Evolutionary conservation across 495 filamentous ascomycete genomes (phyloP), one percentile per base, ranked within the genome.

Genomic region (Hyaloscypha variabilis): DNA sequence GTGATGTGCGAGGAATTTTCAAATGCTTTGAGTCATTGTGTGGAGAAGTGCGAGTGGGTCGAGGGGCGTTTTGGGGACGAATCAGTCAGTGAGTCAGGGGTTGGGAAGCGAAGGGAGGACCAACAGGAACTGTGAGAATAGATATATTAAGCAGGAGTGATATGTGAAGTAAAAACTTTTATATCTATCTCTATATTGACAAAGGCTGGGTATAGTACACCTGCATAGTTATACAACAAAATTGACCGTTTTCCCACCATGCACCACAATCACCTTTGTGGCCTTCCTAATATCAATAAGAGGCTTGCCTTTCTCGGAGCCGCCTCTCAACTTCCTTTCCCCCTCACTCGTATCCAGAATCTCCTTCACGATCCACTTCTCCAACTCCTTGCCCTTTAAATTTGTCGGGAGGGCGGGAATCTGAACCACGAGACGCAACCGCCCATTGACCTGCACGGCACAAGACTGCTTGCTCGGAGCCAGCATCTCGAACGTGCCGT

Each of bases 391-490:
- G 2, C 58, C 62, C 19, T 52, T 21, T 28, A 72, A 23, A 2
- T 61, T 8, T 4, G 19, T 21, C 3, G 26, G 25, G 14, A 67
- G 63, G 31, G 77, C 75, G 26, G 77, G 74, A 34, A 93, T 87
- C 11, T 90, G 81, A 21, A 88, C 79, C 13, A 81, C 84, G 65
- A 89, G 88, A 56, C 84, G 83, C 67, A 90, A 66, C 74, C 88
- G 92, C 8, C 92, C 92, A 69, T 95, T 91, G 24, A 96, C 81
- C 68, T 91, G 88, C 21, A 96, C 86, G 19, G 87, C 88, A 63
- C 88, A 88, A 0, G 55, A 71, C 60, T 76, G 75, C 52, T 64
- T 76, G 34, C 69, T 67, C 28, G 73, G 69, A 30, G 68, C 59
- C 28, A 85, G 55, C 30, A 81, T 29, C 8, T 60, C 66, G 46